Evolutionary conservation across 2,329 filamentous ascomycete species (phyloP).

Genomic region (Ophidiomyces ophidiicola): DNA sequence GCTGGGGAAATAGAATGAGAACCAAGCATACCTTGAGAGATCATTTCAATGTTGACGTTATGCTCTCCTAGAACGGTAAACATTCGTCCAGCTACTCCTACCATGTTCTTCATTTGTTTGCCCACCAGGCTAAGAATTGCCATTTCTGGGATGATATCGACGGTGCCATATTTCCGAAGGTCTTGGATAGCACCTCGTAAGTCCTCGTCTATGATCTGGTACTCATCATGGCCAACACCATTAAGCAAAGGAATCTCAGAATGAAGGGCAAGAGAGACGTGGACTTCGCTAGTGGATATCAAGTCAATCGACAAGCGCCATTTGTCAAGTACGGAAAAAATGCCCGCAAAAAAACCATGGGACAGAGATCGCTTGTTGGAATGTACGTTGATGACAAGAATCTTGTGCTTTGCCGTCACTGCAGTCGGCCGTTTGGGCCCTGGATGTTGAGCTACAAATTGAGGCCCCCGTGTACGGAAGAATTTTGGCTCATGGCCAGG

Average conservation of each 20-base stretch:
- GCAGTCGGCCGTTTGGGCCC: slow-evolving; percentile 68
- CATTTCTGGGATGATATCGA: slow-evolving; percentile 84
- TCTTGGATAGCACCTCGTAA: slow-evolving; percentile 55
- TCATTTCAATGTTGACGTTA: slow-evolving; percentile 98
- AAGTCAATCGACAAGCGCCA: slow-evolving; percentile 85
- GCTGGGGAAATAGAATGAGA: slow-evolving; percentile 6
- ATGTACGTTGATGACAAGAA: slow-evolving; percentile 94
- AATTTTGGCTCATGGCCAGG: slow-evolving; percentile 48
- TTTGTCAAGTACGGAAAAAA: slow-evolving; percentile 81
- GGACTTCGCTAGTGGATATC: slow-evolving; percentile 91
- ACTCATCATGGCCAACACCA: slow-evolving; percentile 37
- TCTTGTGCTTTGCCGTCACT: slow-evolving; percentile 94
- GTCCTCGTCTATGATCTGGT: slow-evolving; percentile 49
- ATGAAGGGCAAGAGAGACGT: slow-evolving; percentile 94
- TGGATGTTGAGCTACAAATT: slow-evolving; percentile 38
- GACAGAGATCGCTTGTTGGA: slow-evolving; percentile 94
- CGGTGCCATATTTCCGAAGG: slow-evolving; percentile 69
- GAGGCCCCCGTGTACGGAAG: slow-evolving; percentile 36
- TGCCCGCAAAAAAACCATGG: slow-evolving; percentile 87
- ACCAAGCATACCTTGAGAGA: slow-evolving; percentile 72
- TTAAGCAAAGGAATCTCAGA: slow-evolving; percentile 51
- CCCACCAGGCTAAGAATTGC: slow-evolving; percentile 91
- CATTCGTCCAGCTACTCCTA: slow-evolving; percentile 85
- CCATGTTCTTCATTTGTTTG: slow-evolving; percentile 95
- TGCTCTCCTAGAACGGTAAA: slow-evolving; percentile 89